Conservation (phyloP, 2,329 filamentous ascomycete species). For the Fusarium newnesense region DNA sequence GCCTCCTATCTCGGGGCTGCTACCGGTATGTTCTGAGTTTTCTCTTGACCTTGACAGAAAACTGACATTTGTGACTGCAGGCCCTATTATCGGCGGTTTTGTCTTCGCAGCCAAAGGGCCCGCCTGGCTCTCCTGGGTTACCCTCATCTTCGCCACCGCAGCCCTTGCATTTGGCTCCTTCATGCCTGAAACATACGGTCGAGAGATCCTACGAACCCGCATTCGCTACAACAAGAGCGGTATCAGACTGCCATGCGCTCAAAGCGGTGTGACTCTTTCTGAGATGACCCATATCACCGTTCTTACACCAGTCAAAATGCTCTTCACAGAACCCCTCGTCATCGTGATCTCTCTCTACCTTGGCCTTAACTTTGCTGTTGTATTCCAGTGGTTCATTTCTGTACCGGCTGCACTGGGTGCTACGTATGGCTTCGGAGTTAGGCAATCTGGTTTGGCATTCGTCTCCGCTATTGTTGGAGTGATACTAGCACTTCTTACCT, state of each 20-base stretch:
- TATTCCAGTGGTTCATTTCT: conserved; percentile 3
- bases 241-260: neutral
- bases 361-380: neutral
- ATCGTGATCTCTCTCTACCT: neutral
- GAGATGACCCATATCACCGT: neutral
- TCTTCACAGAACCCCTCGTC: neutral
- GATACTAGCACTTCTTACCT: neutral
- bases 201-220: neutral
- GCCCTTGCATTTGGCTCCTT: conserved; percentile 1
- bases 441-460: neutral
- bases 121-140: conserved; percentile 1
- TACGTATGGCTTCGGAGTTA: neutral
- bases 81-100: neutral
- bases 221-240: conserved; percentile 5
- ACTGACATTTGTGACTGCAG: neutral
- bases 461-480: neutral
- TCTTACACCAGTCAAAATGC: neutral
- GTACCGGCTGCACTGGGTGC: neutral
- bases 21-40: neutral
- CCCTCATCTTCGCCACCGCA: neutral
- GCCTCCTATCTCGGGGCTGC: neutral
- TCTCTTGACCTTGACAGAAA: fast-evolving
- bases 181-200: conserved; percentile 2
- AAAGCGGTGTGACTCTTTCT: neutral
- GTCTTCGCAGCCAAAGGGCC: neutral